Conservation (phyloP, 2,329 filamentous ascomycete genomes). For the Fusarium palustre region DNA sequence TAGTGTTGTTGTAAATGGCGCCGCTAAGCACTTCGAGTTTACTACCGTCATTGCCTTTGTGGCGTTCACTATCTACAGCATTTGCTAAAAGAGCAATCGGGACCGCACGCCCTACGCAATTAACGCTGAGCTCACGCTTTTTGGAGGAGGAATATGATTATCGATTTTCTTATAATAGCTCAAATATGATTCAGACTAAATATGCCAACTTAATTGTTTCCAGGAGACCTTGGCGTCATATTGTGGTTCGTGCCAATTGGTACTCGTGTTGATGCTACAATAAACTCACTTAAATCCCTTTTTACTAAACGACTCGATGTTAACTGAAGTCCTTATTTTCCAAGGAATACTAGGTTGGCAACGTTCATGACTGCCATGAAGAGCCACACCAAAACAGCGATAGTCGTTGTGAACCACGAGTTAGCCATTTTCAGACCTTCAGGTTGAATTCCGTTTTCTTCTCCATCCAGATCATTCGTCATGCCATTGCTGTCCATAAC, state of each 20-base stretch:
- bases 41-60: not conserved
- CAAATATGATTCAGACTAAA: too few relatives aligned
- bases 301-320: not conserved
- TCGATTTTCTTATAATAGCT: too few relatives aligned
- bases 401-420: constrained; percentile 69
- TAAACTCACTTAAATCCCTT: not conserved
- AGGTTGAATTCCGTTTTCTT: constrained; percentile 1
- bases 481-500: not conserved
- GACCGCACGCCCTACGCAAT: too few relatives aligned
- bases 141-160: too few relatives aligned
- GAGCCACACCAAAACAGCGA: constrained; percentile 74
- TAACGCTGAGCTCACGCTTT: too few relatives aligned
- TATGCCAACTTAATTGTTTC: too few relatives aligned
- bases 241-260: too few relatives aligned
- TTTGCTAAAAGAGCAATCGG: constrained; percentile 11
- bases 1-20: constrained; percentile 11
- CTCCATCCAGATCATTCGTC: not conserved
- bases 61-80: constrained; percentile 2
- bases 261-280: not conserved
- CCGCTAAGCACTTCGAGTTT: constrained; percentile 24
- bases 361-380: constrained; percentile 83
- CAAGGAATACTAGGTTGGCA: constrained; percentile 70
- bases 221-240: too few relatives aligned
- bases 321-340: not conserved
- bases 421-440: constrained; percentile 74